Evolutionary conservation across 108 stramenopile species (phyloP), one percentile per base, ranked within the genome.

Genomic region (Craspedostauros australis): DNA sequence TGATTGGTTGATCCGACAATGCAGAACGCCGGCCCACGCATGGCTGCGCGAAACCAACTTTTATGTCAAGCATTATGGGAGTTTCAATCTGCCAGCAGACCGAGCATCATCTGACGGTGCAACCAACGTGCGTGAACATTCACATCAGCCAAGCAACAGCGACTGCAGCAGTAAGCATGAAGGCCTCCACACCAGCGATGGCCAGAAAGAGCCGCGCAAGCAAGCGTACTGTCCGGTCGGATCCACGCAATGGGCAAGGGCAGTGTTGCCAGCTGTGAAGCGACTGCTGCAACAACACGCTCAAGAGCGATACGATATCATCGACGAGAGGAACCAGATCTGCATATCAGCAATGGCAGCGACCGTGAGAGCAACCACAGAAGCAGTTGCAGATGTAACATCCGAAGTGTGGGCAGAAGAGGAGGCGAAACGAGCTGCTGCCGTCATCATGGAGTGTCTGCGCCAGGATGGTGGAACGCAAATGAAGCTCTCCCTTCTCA

Each of bases 391-490:
- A 30, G 8, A 32, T 37, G 30, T 46, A 12, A 16, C 11, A 3
- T 3, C 4, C 18, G 18, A 20, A 46, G 44, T 24, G 28, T 11
- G 3, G 19, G 31, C 2, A 51, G 30, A 11, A 28, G 39, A 33
- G 19, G 22, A 52, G n/a, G 29, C 26, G 16, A 42, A 6, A 25
- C 19, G 5, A 29, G 47, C 6, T 7, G 26, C 9, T 9, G 24
- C 8, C 25, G 27, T 8, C 26, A 50, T 45, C 54, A 16, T 14
- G 23, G 3, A 37, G 39, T 9, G 18, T 37, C 20, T 31, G 18
- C 37, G 60, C 27, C 25, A 66, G 39, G 74, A 75, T 48, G 74
- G 68, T 27, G 68, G 61, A 8, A 47, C 62, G 12, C 62, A 70
- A 33, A 50, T 75, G 4, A 50, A 16, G 22, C 43, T 75, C 14